Conservation (phyloP, 805 yeast species). For the Komagataella mondaviorum region DNA sequence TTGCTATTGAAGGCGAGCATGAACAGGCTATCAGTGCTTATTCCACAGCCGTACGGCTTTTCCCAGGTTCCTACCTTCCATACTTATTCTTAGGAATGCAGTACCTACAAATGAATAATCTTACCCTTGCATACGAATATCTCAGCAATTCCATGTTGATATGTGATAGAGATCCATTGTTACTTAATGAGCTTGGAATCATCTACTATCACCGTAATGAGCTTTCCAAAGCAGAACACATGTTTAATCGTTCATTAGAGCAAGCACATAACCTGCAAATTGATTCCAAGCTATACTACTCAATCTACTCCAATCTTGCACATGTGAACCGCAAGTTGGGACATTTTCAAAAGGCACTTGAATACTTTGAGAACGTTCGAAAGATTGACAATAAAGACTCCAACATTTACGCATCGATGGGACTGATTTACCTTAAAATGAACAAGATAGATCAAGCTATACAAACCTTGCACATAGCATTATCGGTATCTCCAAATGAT, state of each 20-base stretch:
- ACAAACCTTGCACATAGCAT: conserved; percentile 64
- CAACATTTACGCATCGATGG: conserved; percentile 73
- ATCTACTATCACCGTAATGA: conserved; percentile 70
- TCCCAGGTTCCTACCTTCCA: conserved; percentile 86
- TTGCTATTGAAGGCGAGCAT: conserved; percentile 97
- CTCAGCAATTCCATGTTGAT: conserved; percentile 59
- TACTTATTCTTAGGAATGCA: conserved; percentile 92
- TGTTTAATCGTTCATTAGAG: conserved; percentile 54
- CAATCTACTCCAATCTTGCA: conserved; percentile 78
- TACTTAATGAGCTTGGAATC: conserved; percentile 89
- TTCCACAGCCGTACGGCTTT: conserved; percentile 86
- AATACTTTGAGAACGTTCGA: conserved; percentile 65
- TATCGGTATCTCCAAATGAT: conserved; percentile 68
- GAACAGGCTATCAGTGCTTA: conserved; percentile 97
- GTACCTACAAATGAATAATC: conserved; percentile 76
- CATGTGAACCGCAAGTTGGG: conserved; percentile 71
- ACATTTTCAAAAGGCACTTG: conserved; percentile 50
- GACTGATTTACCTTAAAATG: conserved; percentile 62
- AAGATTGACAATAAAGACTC: conserved; percentile 54
- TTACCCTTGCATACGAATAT: conserved; percentile 78
- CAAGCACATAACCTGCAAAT: conserved; percentile 65
- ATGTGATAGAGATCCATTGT: conserved; percentile 75
- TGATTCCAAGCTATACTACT: conserved; percentile 72
- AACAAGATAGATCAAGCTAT: conserved; percentile 57
- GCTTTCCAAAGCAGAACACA: conserved; percentile 53